phyloP scores from a whole-genome alignment of 768 basidiomycete species.

The Rhizopogon vesiculosus region DNA sequence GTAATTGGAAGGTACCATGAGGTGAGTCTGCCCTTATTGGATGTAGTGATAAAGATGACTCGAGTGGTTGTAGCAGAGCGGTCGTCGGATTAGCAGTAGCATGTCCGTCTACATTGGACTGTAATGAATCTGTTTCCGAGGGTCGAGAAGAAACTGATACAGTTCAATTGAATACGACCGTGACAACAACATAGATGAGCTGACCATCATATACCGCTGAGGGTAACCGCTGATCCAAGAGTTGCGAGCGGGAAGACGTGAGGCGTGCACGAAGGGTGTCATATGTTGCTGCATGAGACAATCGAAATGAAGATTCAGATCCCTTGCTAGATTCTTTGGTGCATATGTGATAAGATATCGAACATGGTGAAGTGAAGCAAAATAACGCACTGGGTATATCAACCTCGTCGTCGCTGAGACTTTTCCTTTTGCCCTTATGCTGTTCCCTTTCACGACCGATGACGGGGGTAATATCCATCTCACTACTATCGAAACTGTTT shows the following conservation, averaged over 20 bases:
- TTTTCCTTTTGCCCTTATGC: constrained; percentile 50
- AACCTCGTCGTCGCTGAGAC: constrained; percentile 64
- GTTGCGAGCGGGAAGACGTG: constrained; percentile 29
- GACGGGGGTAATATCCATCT: constrained; percentile 51
- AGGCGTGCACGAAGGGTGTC: constrained; percentile 45
- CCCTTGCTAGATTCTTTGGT: constrained; percentile 19
- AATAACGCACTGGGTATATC: constrained; percentile 48
- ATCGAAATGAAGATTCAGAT: constrained; percentile 33
- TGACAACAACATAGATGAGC: constrained; percentile 7
- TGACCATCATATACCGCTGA: constrained; percentile 32
- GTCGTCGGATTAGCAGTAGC: constrained; percentile 23
- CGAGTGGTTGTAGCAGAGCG: constrained; percentile 31
- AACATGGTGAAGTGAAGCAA: constrained; percentile 5
- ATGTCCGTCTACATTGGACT: constrained; percentile 11
- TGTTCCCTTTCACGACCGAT: constrained; percentile 36
- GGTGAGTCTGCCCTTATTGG: constrained; percentile 54
- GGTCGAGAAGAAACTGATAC: neutral
- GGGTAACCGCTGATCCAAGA: constrained; percentile 31
- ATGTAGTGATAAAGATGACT: constrained; percentile 35
- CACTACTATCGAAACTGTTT: constrained; percentile 58
- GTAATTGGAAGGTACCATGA: constrained; percentile 47
- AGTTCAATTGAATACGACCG: neutral
- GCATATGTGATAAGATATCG: constrained; percentile 1
- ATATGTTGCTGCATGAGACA: constrained; percentile 42
- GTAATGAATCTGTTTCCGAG: constrained; percentile 9